A percentile compares a stretch with the other conserved stretches of the same genome.
These are phyloP conservation scores for Ustilago vetiveriae DNA, from an alignment of 1,284 basidiomycete species.

Conservation along the genomic window DNA sequence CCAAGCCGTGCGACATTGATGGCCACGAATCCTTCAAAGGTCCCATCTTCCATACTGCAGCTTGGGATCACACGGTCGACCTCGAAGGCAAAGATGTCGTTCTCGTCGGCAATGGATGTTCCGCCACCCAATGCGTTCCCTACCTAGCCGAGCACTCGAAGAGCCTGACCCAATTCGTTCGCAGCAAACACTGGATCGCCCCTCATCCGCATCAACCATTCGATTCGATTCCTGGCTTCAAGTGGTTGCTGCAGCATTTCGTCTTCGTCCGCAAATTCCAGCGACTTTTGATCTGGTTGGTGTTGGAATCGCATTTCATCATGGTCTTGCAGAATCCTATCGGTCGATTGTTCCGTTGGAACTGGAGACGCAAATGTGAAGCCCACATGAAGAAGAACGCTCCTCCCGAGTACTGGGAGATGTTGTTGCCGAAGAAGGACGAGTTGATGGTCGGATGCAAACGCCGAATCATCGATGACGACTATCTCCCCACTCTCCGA, in stretches of 20 bases:
- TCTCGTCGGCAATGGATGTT: slow-evolving; percentile 65
- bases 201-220: slow-evolving; percentile 51
- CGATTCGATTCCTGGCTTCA: slow-evolving; percentile 48
- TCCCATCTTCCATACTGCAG: slow-evolving; percentile 65
- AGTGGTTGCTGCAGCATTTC: slow-evolving; percentile 52
- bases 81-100: slow-evolving; percentile 65
- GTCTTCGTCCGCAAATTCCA: slow-evolving; percentile 49
- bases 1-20: slow-evolving; percentile 58
- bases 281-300: slow-evolving; percentile 55
- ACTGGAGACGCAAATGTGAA: slow-evolving; percentile 50
- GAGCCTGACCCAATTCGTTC: slow-evolving; percentile 57
- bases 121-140: slow-evolving; percentile 60
- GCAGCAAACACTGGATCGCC: slow-evolving; percentile 63
- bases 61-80: slow-evolving; percentile 65
- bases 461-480: slow-evolving; percentile 60
- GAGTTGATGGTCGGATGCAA: slow-evolving; percentile 62
- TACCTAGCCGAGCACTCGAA: slow-evolving; percentile 52
- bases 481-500: slow-evolving; percentile 56
- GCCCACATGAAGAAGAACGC: slow-evolving; percentile 54
- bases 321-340: slow-evolving; percentile 46
- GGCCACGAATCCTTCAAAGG: slow-evolving; percentile 62
- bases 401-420: slow-evolving; percentile 61
- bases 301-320: slow-evolving; percentile 57
- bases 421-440: slow-evolving; percentile 53
- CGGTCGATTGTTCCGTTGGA: slow-evolving; percentile 43